Base-by-base conservation (phyloP, 495 filamentous ascomycete genomes). In the Aspergillus steynii region DNA sequence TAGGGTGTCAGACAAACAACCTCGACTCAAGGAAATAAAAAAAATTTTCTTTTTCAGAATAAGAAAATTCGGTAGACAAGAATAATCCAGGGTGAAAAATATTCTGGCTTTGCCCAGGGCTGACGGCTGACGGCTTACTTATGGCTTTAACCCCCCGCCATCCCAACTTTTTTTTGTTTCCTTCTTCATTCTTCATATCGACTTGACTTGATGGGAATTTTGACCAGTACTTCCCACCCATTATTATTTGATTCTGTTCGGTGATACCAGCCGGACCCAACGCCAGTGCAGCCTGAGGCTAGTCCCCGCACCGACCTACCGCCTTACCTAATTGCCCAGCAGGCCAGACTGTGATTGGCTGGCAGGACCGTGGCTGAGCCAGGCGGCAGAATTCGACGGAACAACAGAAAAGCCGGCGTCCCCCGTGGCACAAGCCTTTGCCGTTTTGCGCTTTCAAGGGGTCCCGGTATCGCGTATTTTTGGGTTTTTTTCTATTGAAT, bases 161-260 rank as follows among this genome's bases (percentile, higher is more conserved):
- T 42, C 37, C 37, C 37, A 15, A 42, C 37, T 14, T 14, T 52
- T 20, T 48, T 49, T 42, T 31, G 20, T 29, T 58, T 45, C 28
- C 25, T 37, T 55, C 42, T 28, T 27, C 47, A 56, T 61, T 37
- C 50, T 42, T 50, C 42, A 32, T 49, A 15, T 55, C 15, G 8
- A 29, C 47, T 1, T 34, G 9, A 5, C 6, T 9, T 34, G 31
- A 20, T 20, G 20, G 20, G 20, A 20, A 20, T 20, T 20, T 20
- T 20, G 20, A 20, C 20, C 20, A 20, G 20, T 20, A 20, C 20
- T 20, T 20, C 20, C 20, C 20, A 34, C 31, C 6, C 31, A 32
- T 32, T 32, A 32, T 32, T 32, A 32, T 32, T 32, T 20, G 20
- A 20, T 20, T 20, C 20, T 20, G 20, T 20, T 20, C 20, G 20